Base-by-base conservation (phyloP, 2,329 filamentous ascomycete species). In the Colletotrichum lindemuthianum region DNA sequence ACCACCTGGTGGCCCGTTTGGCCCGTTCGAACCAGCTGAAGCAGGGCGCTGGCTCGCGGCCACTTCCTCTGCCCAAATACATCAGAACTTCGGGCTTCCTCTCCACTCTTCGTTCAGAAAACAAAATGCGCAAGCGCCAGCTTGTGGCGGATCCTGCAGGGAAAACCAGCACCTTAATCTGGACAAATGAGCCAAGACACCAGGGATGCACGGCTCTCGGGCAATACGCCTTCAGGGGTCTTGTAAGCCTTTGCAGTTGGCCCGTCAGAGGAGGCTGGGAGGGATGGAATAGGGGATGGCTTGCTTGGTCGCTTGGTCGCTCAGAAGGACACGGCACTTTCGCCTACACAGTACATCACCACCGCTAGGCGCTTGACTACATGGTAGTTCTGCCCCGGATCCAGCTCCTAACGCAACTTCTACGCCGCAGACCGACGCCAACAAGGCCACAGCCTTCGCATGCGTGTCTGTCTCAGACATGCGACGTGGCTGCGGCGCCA, bases 181-280 rank as follows among this genome's bases (percentile, higher is more conserved):
- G 51, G 63, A 63, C 58, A 57, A 63, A 65, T 57, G 58, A 65
- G 51, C 47, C 39, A 36, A 36, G 41, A 57, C 40, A 37, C 48
- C 51, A 65, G 61, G 51, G 58, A 39, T 54, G 34, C 39, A 59
- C 45, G 57, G 50, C 57, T 56, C 50, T 56, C 58, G 45, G 57
- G 51, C 58, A 65, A 56, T 41, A 57, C 39, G 57, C 58, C 63
- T 52, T 52, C 63, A 65, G 63, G 63, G 63, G 63, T 56, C 58
- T 37, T 55, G 24, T 37, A 41, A 41, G 41, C 41, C 61, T 43
- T 61, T 60, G 47, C 58, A 56, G 58, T 58, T 57, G 50, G 44
- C 32, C 45, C 2, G 15, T 47, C 54, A 16, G 44, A 61, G 51
- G 57, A 56, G 58, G 63, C 63, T 65, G 59, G 60, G 48, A 37